phyloP scores from a whole-genome alignment of 805 yeast genomes.

The Lipomyces kockii region DNA sequence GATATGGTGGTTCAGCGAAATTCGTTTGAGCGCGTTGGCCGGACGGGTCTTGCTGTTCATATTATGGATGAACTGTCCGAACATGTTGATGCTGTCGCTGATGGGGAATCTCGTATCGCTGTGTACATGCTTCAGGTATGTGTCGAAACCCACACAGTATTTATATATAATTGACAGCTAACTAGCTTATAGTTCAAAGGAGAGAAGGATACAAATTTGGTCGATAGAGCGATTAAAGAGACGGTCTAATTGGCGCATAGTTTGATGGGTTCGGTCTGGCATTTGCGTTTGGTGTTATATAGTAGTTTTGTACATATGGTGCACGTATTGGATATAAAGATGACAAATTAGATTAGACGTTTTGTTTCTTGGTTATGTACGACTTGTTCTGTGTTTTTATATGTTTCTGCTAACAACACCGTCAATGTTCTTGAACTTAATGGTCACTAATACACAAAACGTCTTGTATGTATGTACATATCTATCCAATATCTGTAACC shows the following conservation, averaged over 20 bases:
- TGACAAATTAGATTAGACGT: not conserved
- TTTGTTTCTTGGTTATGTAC: not conserved
- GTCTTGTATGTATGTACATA: not conserved
- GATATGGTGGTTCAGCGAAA: slow-evolving; percentile 19
- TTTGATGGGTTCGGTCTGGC: not conserved
- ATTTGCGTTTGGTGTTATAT: not conserved
- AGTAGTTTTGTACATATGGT: not conserved
- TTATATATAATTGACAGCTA: slow-evolving; percentile 3
- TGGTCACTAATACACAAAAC: too few relatives aligned
- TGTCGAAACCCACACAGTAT: not conserved
- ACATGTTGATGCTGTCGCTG: slow-evolving; percentile 12
- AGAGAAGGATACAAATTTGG: slow-evolving; percentile 40
- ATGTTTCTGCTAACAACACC: too few relatives aligned
- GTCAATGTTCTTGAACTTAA: too few relatives aligned
- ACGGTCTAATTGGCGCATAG: not conserved
- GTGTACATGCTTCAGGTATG: slow-evolving; percentile 42
- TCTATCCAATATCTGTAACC: too few relatives aligned
- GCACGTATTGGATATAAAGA: not conserved
- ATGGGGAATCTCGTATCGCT: slow-evolving; percentile 28
- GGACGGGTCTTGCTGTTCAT: slow-evolving; percentile 32
- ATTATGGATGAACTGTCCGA: slow-evolving; percentile 24
- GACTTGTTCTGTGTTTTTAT: not conserved
- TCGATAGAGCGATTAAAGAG: slow-evolving; percentile 34
- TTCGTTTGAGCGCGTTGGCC: slow-evolving; percentile 29
- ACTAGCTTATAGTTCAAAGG: slow-evolving; percentile 29